Base-by-base conservation (phyloP, 2,329 filamentous ascomycete genomes). In the Penicillium sp. region DNA sequence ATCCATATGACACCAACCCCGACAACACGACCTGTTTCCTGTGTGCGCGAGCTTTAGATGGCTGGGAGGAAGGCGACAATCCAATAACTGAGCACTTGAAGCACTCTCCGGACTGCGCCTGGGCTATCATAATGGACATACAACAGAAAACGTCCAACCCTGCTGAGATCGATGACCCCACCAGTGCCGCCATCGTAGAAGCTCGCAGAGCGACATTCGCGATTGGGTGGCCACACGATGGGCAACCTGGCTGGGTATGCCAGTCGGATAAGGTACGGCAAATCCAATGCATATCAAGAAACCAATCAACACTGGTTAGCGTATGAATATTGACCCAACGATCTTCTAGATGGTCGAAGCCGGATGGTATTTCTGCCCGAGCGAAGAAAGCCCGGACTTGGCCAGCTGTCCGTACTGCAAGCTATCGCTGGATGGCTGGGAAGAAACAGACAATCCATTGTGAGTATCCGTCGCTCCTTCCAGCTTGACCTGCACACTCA, bases 361-460 rank as follows among this genome's bases (percentile, higher is more conserved):
- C 26, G 94, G 94, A 11, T 99, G 93, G 92, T 91, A 89, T 68
- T 97, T 92, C 74, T 95, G 91, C 23, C 92, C 94, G 0, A 90
- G 85, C 5, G 76, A 83, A 45, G 91, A 93, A 45, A 90, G 86
- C 12, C 87, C 94, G 62, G 94, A 99, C 71, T 90, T 93, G 76
- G 90, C 90, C 9, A 94, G 89, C 11, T 99, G 94, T 70, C 82
- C 89, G 26, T 97, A 97, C 74, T 99, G 94, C 76, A 85, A 89
- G 57, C 76, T 97, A 16, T 91, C 88, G 11, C 81, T 99, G 11
- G 93, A 97, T 71, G 91, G 91, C 6, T 99, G 95, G 94, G 94
- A 97, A 68, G 87, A 88, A 1, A 86, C 87, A 58, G 94, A 99
- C 71, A 90, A 96, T 68, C 94, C 94, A 60, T 83, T 88, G 86